A percentile compares a stretch with the other conserved stretches of the same genome.
phyloP scores from a whole-genome alignment of 2,329 filamentous ascomycete species.

The Arthroderma uncinatum region DNA sequence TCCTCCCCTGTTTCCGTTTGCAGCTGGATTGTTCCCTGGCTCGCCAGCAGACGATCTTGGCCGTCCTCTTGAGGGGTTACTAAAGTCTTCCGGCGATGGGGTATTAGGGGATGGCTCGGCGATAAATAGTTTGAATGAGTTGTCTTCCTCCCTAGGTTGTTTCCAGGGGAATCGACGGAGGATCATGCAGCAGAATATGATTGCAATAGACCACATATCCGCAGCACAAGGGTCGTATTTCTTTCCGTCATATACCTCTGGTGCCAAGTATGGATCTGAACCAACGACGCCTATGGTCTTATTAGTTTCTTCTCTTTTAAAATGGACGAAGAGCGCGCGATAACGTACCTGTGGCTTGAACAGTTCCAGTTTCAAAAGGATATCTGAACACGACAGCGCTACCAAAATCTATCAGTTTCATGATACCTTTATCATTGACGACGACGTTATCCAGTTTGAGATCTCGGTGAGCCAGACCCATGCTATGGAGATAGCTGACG shows the following conservation, averaged over 20 bases:
- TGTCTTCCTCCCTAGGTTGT: slow-evolving; percentile 78
- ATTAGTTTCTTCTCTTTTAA: neutral
- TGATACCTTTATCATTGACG: slow-evolving; percentile 88
- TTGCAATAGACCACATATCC: slow-evolving; percentile 95
- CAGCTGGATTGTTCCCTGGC: slow-evolving; percentile 8
- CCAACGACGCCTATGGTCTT: slow-evolving; percentile 54
- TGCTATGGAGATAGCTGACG: slow-evolving; percentile 86
- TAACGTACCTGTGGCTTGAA: slow-evolving; percentile 63
- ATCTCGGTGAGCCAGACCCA: slow-evolving; percentile 90
- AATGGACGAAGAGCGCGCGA: neutral
- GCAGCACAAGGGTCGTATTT: slow-evolving; percentile 90
- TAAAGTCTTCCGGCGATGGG: slow-evolving; percentile 29
- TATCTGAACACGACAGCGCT: slow-evolving; percentile 96
- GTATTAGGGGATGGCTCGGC: slow-evolving; percentile 66
- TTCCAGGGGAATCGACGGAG: slow-evolving; percentile 95
- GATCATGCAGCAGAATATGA: slow-evolving; percentile 99
- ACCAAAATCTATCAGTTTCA: slow-evolving; percentile 99
- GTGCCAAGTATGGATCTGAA: slow-evolving; percentile 91
- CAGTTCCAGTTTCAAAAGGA: slow-evolving; percentile 84
- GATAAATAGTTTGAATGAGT: slow-evolving; percentile 88
- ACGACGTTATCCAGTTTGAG: slow-evolving; percentile 97
- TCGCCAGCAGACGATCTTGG: slow-evolving; percentile 30
- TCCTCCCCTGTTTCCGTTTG: neutral
- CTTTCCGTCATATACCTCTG: slow-evolving; percentile 86
- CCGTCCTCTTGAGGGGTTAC: slow-evolving; percentile 18